Percentiles rank a stretch among this genome's conserved stretches.
These are phyloP conservation scores for Calonectria montana DNA, from an alignment of 2,329 filamentous ascomycete species.

Conservation along the genomic window DNA sequence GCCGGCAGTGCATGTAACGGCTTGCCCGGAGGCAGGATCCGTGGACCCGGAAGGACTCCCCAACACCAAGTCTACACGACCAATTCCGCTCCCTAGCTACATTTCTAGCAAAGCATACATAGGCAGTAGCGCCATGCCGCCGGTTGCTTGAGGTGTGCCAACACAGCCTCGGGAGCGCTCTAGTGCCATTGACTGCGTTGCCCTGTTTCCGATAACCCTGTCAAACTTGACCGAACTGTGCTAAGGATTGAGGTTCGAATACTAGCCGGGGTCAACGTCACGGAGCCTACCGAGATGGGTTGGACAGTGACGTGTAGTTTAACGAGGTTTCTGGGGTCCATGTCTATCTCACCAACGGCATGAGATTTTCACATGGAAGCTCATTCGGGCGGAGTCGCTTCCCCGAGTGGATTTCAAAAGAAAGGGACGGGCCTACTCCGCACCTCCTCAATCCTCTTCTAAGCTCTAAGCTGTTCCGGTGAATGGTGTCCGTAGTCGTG, in stretches of 20 bases:
- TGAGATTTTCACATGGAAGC: conserved; percentile 16
- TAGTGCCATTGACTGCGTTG: conserved; percentile 12
- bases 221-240: not conserved
- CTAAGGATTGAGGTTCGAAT: not conserved
- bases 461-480: not conserved
- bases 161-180: not conserved
- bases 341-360: conserved; percentile 5
- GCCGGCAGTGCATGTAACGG: conserved; percentile 20
- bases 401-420: conserved; percentile 11
- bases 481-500: not conserved
- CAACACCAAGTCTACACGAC: conserved; percentile 1
- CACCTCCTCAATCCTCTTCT: conserved; percentile 4
- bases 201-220: conserved; percentile 14
- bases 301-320: conserved; percentile 1
- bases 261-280: not conserved
- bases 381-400: conserved; percentile 15
- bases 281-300: not conserved
- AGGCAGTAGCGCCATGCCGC: not conserved
- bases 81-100: not conserved
- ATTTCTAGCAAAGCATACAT: not conserved
- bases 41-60: conserved; percentile 13
- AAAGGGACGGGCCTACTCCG: not conserved
- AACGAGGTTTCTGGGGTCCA: conserved; percentile 1
- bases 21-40: conserved; percentile 9
- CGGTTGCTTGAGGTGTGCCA: not conserved